A percentile compares a stretch with the other conserved stretches of the same genome.
These are phyloP conservation scores for Aspergillus quadrilineatus DNA, from an alignment of 2,329 filamentous ascomycete species.

Conservation along the genomic window DNA sequence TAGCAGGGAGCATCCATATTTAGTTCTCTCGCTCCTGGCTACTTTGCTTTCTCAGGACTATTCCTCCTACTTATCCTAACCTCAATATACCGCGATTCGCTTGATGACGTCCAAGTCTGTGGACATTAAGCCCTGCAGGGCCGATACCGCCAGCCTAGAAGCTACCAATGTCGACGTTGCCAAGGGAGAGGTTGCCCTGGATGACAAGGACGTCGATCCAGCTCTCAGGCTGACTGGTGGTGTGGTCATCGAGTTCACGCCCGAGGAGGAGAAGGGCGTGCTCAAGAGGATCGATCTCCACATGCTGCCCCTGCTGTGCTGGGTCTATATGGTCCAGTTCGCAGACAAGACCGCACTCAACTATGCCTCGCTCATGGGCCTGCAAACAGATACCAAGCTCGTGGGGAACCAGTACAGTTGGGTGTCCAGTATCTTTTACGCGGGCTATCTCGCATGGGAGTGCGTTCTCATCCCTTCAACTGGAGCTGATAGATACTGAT, in stretches of 20 bases:
- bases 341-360: conserved; percentile 9
- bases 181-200: not conserved
- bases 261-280: not conserved
- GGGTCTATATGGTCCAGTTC: conserved; percentile 8
- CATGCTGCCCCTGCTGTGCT: conserved; percentile 9
- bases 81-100: no score
- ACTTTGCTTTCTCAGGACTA: no score
- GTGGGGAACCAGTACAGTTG: conserved; percentile 48
- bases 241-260: not conserved
- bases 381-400: conserved; percentile 33
- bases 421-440: conserved; percentile 43
- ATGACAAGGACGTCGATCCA: not conserved
- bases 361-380: conserved; percentile 22
- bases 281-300: conserved; percentile 1
- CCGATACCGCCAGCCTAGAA: not conserved
- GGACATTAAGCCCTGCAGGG: no score
- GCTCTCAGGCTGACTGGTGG: not conserved
- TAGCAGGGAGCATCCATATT: no score
- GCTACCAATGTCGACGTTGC: not conserved
- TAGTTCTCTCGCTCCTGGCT: no score
- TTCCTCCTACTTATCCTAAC: no score
- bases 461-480: no score
- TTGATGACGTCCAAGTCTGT: no score
- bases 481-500: no score
- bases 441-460: conserved; percentile 46